These are phyloP conservation scores for Macaranga tanarius DNA, from an alignment of 441 rosid genomes.

Conservation along the genomic window DNA sequence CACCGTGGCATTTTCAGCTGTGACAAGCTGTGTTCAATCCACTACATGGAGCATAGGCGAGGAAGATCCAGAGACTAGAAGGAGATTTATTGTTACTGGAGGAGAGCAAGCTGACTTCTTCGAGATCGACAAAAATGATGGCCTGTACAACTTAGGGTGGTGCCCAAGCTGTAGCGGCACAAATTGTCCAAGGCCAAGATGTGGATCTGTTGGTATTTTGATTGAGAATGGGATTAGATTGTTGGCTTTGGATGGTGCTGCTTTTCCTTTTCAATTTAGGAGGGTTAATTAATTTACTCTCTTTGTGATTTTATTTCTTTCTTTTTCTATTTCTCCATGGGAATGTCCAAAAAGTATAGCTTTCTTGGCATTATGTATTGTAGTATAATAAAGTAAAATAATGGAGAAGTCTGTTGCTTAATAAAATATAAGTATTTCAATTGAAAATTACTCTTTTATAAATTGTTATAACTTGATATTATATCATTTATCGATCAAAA, in stretches of 20 bases:
- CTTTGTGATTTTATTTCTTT: no score
- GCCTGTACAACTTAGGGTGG: conserved; percentile 10
- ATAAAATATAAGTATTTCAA: no score
- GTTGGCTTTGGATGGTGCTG: conserved; percentile 21
- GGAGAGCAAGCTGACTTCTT: neutral
- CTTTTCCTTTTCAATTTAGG: conserved; percentile 18
- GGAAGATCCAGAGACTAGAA: conserved; percentile 1
- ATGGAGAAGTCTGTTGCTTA: neutral
- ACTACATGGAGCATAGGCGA: conserved; percentile 10
- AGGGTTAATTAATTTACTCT: conserved; percentile 9
- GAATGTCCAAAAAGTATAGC: neutral
- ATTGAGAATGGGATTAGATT: conserved; percentile 11
- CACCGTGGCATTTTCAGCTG: conserved; percentile 1
- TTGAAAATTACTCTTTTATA: no score
- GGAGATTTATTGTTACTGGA: conserved; percentile 14
- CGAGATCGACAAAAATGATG: conserved; percentile 1
- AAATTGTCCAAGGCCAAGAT: conserved; percentile 1
- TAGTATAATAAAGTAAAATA: neutral
- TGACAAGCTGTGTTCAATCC: neutral
- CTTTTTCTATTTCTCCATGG: neutral
- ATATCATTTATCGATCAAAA: no score
- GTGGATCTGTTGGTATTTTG: conserved; percentile 15
- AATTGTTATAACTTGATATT: no score
- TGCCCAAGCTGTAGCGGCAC: conserved; percentile 6
- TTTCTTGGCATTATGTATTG: neutral